Evolutionary conservation across 371 early-diverging fungal species (phyloP).

Genomic region (Blakeslea trispora): DNA sequence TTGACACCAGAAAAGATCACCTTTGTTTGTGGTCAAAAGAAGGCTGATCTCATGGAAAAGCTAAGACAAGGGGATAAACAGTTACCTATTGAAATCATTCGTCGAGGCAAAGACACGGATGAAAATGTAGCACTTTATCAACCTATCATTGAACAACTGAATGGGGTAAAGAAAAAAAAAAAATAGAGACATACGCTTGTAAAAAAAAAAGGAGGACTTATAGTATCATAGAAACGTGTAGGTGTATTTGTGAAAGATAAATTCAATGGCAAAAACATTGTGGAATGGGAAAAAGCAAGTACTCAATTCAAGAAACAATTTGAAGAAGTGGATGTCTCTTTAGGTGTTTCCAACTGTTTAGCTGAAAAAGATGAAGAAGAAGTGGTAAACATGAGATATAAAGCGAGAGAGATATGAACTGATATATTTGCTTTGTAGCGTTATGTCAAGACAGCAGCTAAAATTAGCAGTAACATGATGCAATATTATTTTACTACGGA

Average conservation of each 20-base stretch:
- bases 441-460: slow-evolving; percentile 73
- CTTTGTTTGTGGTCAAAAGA: slow-evolving; percentile 82
- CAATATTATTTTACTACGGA: slow-evolving; percentile 83
- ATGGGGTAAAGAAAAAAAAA: slow-evolving; percentile 44
- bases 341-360: slow-evolving; percentile 72
- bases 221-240: slow-evolving; percentile 58
- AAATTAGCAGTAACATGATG: slow-evolving; percentile 76
- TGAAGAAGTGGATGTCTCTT: slow-evolving; percentile 73
- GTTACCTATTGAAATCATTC: slow-evolving; percentile 75
- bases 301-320: slow-evolving; percentile 47
- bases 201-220: background rate
- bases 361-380: slow-evolving; percentile 92
- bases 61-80: slow-evolving; percentile 53
- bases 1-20: slow-evolving; percentile 77
- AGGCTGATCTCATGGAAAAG: slow-evolving; percentile 53
- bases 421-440: too few species aligned
- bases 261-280: slow-evolving; percentile 73
- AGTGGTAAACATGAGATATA: slow-evolving; percentile 60
- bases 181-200: too few species aligned
- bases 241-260: slow-evolving; percentile 83
- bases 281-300: slow-evolving; percentile 77
- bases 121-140: slow-evolving; percentile 64
- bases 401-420: background rate
- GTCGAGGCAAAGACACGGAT: slow-evolving; percentile 73
- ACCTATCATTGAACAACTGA: slow-evolving; percentile 50